A percentile compares a stretch with the other conserved stretches of the same genome.
phyloP scores from a whole-genome alignment of 2,329 filamentous ascomycete genomes.

The Blastomyces emzantsi region DNA sequence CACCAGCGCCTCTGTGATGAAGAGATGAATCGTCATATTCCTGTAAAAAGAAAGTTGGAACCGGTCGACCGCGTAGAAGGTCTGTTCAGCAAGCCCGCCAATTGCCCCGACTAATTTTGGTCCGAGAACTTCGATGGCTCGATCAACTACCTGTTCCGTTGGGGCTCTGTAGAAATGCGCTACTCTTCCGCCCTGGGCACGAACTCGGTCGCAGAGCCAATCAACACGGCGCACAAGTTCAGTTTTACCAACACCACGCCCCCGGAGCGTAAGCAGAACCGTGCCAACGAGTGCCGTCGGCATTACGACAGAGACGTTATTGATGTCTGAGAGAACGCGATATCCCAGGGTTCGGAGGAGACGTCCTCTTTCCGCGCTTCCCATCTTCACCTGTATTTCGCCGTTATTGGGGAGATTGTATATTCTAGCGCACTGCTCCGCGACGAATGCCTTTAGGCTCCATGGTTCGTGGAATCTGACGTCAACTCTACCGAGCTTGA shows the following conservation, averaged over 20 bases:
- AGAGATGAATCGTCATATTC: conserved; percentile 98
- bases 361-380: conserved; percentile 53
- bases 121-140: conserved; percentile 84
- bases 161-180: conserved; percentile 82
- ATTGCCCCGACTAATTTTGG: conserved; percentile 77
- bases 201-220: conserved; percentile 76
- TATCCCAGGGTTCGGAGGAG: conserved; percentile 83
- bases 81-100: conserved; percentile 74
- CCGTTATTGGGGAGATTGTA: conserved; percentile 34
- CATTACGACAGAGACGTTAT: conserved; percentile 95
- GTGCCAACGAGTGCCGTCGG: conserved; percentile 94
- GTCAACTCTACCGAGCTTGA: conserved; percentile 85
- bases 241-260: conserved; percentile 77
- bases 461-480: conserved; percentile 95
- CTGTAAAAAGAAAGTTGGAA: conserved; percentile 98
- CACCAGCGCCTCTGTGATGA: conserved; percentile 86
- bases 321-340: conserved; percentile 87
- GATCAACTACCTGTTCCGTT: conserved; percentile 73
- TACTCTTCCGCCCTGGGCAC: conserved; percentile 79
- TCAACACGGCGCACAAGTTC: conserved; percentile 81
- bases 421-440: conserved; percentile 59
- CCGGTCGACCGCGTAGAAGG: conserved; percentile 87
- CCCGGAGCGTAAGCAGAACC: conserved; percentile 79
- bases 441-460: conserved; percentile 75
- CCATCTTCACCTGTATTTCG: conserved; percentile 32